Evolutionary conservation across 140 eudicot species (phyloP), one percentile per base, ranked within the genome.

Genomic region (Senecio squalidus): DNA sequence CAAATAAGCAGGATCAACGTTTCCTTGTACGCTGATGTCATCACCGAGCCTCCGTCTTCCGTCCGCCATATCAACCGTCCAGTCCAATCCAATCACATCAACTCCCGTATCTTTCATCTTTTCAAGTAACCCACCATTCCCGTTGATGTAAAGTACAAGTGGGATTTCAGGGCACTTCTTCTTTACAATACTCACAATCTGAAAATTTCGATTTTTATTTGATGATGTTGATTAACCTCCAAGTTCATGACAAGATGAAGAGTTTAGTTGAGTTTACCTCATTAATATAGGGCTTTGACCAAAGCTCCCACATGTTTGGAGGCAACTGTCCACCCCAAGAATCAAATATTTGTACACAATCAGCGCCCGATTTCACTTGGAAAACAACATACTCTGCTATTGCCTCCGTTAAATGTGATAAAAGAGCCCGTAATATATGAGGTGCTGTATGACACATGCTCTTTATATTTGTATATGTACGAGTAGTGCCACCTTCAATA

Each of bases 31-130:
- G 50, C 91, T 72, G 50, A 86, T 76, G 60, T 84, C 84, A 55
- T 43, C 73, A 56, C 98, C 98, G 41, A 91, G 58, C 6, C 96
- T 81, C 63, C 55, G 78, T 80, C 98, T 91, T 61, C 92, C 98
- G 81, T 91, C 98, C 9, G 94, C 96, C 96, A 86, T 91, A 75
- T 91, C 96, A 49, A 86, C 96, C 5, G 98, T 91, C 98, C 98
- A 91, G 62, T 91, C 98, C 64, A 86, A 78, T 61, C 96, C 98
- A 67, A 91, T 91, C 62, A 91, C 98, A 73, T 91, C 98, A 60
- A 81, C 98, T 50, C 98, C 98, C 6, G 88, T 83, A 48, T 70
- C 82, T 73, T 78, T 86, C 98, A 91, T 91, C 76, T 80, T 76
- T 73, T 91, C 98, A 38, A 91, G 96, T 52, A 91, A 79, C 34